A percentile compares a stretch with the other conserved stretches of the same genome.
Conservation (phyloP, 768 basidiomycete genomes). For the Mycena floridula region DNA sequence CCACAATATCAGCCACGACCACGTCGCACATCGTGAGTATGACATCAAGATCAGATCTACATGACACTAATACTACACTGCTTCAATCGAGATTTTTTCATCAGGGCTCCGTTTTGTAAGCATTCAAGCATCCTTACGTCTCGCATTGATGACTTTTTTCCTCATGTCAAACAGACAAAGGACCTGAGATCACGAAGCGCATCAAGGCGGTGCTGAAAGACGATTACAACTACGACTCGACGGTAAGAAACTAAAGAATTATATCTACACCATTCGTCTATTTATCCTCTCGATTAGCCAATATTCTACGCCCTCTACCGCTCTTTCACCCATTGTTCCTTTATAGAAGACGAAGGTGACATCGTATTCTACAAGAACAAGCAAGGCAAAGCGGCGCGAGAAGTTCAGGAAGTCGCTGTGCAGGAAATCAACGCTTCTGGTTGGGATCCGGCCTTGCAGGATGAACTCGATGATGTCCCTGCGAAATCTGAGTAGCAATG, state of each 20-base stretch:
- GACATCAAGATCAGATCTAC: conserved; percentile 11
- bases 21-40: conserved; percentile 20
- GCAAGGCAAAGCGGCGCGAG: conserved; percentile 34
- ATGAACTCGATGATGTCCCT: not conserved
- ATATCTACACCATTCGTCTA: too few species aligned
- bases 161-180: conserved; percentile 32
- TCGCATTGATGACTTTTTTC: not conserved
- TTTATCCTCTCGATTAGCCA: too few species aligned
- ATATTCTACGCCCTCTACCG: conserved; percentile 55
- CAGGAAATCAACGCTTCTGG: not conserved
- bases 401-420: not conserved
- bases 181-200: conserved; percentile 47
- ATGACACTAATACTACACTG: too few species aligned
- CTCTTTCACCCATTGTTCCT: conserved; percentile 54
- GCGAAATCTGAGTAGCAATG: not conserved
- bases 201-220: conserved; percentile 49
- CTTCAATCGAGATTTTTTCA: conserved; percentile 61
- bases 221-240: conserved; percentile 50
- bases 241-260: too few species aligned
- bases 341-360: conserved; percentile 58
- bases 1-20: conserved; percentile 47
- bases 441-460: not conserved
- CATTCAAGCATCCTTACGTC: not conserved
- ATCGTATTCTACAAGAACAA: conserved; percentile 59
- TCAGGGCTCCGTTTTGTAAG: conserved; percentile 47